phyloP scores from a whole-genome alignment of 768 basidiomycete genomes.

The Mrakia gelida region DNA sequence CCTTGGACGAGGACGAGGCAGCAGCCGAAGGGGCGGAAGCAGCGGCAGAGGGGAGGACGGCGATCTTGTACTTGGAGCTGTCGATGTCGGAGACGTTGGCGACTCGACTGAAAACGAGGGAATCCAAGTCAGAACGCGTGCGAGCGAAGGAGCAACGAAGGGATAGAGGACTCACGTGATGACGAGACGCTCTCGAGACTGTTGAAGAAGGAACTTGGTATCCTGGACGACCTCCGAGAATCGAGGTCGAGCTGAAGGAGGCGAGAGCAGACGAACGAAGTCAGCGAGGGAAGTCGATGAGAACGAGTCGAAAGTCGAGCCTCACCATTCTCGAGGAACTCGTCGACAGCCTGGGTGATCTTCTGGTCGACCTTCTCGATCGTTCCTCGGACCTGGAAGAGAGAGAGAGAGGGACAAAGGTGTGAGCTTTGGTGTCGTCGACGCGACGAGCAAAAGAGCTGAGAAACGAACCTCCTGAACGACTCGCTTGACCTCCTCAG shows the following conservation, averaged over 20 bases:
- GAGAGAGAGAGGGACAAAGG: background rate
- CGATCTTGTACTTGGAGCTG: constrained; percentile 68
- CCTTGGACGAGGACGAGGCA: constrained; percentile 9
- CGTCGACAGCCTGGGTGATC: constrained; percentile 86
- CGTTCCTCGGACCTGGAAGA: constrained; percentile 66
- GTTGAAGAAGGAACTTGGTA: constrained; percentile 83
- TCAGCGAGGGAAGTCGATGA: background rate
- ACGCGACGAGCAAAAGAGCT: background rate
- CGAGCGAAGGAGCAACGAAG: background rate
- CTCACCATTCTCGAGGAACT: constrained; percentile 85
- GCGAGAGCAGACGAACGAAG: background rate
- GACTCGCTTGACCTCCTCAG: constrained; percentile 67
- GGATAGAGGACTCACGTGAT: constrained; percentile 65
- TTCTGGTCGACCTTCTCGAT: constrained; percentile 95
- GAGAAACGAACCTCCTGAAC: constrained; percentile 56
- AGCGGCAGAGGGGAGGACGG: constrained; percentile 52
- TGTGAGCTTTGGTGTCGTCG: background rate
- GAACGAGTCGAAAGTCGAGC: constrained; percentile 10
- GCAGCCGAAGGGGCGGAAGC: constrained; percentile 27
- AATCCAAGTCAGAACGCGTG: background rate
- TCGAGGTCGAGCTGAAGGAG: constrained; percentile 66
- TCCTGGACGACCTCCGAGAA: constrained; percentile 88
- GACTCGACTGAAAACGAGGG: constrained; percentile 56
- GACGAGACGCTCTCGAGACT: constrained; percentile 82
- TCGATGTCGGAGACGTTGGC: constrained; percentile 77